Base-by-base conservation (phyloP, 768 basidiomycete species). In the Tylopilus felleus region DNA sequence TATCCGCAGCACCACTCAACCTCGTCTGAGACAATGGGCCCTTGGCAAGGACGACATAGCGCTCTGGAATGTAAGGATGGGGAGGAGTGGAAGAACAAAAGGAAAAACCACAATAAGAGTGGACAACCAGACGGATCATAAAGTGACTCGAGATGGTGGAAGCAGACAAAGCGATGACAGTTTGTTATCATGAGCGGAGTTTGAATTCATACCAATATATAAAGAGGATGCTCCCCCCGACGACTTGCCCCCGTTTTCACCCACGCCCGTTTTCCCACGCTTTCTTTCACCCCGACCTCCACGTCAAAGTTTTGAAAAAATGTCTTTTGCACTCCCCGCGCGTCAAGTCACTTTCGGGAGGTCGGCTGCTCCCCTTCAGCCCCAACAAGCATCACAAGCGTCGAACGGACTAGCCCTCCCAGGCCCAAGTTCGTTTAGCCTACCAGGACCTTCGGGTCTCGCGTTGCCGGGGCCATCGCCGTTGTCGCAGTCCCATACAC, bases 321-420 rank as follows among this genome's bases (percentile, higher is more conserved):
- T 80, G 78, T 80, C 79, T 44, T 86, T 85, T 65, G 83, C 85
- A 31, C 77, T 90, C 50, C 87, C 88, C 58, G 81, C 88, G 56
- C 88, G 88, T 63, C 88, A 86, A 63, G 80, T 90, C 60, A 89
- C 82, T 49, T 88, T 90, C 65, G 86, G 84, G 51, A 82, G 88
- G 54, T 73, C 86, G 47, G 82, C 79, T 58, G 75, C 72, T 45
- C 65, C 75, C n/a, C n/a, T n/a, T n/a, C n/a, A n/a, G n/a, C n/a
- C n/a, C 9, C 79, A 74, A 57, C 75, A 74, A 43, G 55, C 73
- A 10, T 64, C 73, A 12, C 71, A 77, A 62, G 22, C 65, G 3
- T 74, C 76, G 17, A 73, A 83, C 42, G 83, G 85, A 8, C 74
- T 88, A 1, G 86, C 88, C 1, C 74, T 81, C 21, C 79, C 82